Percentiles rank a stretch among this genome's conserved stretches.
Conservation (phyloP, 2,329 filamentous ascomycete genomes). For the Westerdykella sp. region DNA sequence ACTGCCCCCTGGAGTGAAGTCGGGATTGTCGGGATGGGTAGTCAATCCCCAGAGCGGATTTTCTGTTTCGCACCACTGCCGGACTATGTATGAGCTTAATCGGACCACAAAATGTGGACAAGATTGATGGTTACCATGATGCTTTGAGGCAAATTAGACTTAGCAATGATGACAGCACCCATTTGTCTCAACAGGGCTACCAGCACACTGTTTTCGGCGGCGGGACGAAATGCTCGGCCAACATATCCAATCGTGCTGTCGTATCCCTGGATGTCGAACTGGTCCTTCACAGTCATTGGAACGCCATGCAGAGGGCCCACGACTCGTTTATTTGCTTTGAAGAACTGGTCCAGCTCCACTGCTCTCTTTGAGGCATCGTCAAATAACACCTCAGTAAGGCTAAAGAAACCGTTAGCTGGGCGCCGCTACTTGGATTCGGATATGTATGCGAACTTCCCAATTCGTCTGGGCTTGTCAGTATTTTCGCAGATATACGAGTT, state of each 20-base stretch:
- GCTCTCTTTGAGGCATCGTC: constrained; percentile 39
- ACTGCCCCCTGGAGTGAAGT: constrained; percentile 51
- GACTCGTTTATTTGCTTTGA: constrained; percentile 28
- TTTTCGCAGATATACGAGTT: background rate
- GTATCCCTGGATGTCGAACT: constrained; percentile 45
- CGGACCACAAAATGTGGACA: constrained; percentile 27
- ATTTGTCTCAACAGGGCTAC: constrained; percentile 53
- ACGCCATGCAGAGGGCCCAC: constrained; percentile 45
- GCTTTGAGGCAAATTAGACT: constrained; percentile 52
- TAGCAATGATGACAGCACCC: constrained; percentile 44
- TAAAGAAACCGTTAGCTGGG: constrained; percentile 18
- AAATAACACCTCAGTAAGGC: constrained; percentile 45
- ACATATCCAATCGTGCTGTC: constrained; percentile 54
- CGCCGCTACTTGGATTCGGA: constrained; percentile 44
- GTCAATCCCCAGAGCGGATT: constrained; percentile 58
- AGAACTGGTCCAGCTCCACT: constrained; percentile 38
- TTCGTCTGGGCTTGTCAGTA: constrained; percentile 39
- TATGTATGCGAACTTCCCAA: constrained; percentile 43
- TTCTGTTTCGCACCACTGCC: constrained; percentile 56
- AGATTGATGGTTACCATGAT: constrained; percentile 44
- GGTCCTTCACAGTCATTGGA: constrained; percentile 46
- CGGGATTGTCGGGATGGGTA: constrained; percentile 51
- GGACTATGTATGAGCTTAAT: constrained; percentile 40
- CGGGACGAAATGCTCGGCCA: constrained; percentile 53
- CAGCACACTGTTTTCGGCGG: constrained; percentile 46